Percentiles rank a stretch among this genome's conserved stretches.
These are phyloP conservation scores for Pistacia integerrima DNA, from an alignment of 345 rosid genomes.

Conservation along the genomic window DNA sequence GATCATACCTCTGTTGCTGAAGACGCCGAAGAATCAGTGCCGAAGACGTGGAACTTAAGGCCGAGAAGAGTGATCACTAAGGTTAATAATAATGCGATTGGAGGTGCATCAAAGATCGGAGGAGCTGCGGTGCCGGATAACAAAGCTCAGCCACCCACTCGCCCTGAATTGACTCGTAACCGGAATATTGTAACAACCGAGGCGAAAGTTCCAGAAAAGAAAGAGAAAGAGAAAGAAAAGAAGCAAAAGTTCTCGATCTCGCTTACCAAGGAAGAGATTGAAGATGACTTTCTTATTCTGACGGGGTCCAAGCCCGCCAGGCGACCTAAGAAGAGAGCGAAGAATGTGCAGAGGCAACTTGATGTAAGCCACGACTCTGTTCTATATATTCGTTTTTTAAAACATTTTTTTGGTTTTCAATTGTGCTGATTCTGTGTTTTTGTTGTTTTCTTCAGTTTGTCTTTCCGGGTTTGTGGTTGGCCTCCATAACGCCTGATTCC, in stretches of 20 bases:
- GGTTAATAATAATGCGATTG: conserved; percentile 24
- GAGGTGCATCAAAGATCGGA: conserved; percentile 30
- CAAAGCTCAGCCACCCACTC: conserved; percentile 27
- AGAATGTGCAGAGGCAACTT: conserved; percentile 65
- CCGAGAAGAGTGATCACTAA: conserved; percentile 51
- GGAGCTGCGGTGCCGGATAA: conserved; percentile 29
- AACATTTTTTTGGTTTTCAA: not conserved
- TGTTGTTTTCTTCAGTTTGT: conserved; percentile 35
- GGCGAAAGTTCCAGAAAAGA: conserved; percentile 31
- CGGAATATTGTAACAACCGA: conserved; percentile 32
- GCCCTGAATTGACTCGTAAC: not conserved
- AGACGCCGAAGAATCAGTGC: conserved; percentile 40
- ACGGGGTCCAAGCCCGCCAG: conserved; percentile 74
- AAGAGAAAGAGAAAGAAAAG: conserved; percentile 28
- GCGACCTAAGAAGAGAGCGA: conserved; percentile 74
- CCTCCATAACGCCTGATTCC: conserved; percentile 54
- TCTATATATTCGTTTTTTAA: not conserved
- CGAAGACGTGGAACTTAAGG: conserved; percentile 74
- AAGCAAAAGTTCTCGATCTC: conserved; percentile 56
- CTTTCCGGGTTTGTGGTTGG: conserved; percentile 82
- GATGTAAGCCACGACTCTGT: conserved; percentile 39
- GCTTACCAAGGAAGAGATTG: conserved; percentile 67
- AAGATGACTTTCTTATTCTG: conserved; percentile 65
- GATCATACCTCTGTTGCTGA: conserved; percentile 51
- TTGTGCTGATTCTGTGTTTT: not conserved